These are phyloP conservation scores for Staphylotrichum longicolle DNA, from an alignment of 495 filamentous ascomycete genomes.

Conservation along the genomic window DNA sequence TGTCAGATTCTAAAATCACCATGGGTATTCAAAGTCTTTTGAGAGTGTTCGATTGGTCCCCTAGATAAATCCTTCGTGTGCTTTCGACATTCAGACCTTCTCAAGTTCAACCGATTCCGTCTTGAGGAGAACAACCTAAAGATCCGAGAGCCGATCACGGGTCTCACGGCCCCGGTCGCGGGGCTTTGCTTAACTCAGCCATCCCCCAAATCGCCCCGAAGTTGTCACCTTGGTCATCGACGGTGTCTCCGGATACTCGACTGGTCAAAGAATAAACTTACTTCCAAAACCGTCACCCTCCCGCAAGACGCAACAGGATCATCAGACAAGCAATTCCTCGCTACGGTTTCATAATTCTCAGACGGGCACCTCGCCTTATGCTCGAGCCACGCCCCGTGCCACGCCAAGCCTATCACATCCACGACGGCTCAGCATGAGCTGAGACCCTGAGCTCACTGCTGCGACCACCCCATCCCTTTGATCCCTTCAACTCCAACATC, in stretches of 20 bases:
- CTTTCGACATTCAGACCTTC: too few relatives aligned
- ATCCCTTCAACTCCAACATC: constrained; percentile 1
- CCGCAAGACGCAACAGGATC: background rate
- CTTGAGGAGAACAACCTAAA: too few relatives aligned
- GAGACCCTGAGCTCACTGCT: background rate
- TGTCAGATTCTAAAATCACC: background rate
- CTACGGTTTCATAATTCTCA: constrained; percentile 10
- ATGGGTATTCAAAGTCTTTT: too few relatives aligned
- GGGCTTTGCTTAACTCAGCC: too few relatives aligned
- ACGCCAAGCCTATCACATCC: constrained; percentile 3
- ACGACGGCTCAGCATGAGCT: background rate
- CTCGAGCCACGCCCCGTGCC: constrained; percentile 6
- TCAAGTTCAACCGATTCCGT: too few relatives aligned
- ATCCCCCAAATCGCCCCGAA: too few relatives aligned
- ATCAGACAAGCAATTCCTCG: background rate
- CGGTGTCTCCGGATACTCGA: background rate
- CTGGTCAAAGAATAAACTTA: background rate
- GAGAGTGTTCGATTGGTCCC: too few relatives aligned
- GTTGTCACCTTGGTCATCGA: too few relatives aligned
- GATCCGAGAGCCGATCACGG: too few relatives aligned
- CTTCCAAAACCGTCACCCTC: background rate
- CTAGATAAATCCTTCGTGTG: too few relatives aligned
- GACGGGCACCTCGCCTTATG: background rate
- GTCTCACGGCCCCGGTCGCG: too few relatives aligned
- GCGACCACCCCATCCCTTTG: constrained; percentile 21